Conservation (phyloP, 192 early-diverging fungal species). For the Tieghemiomyces parasiticus region DNA sequence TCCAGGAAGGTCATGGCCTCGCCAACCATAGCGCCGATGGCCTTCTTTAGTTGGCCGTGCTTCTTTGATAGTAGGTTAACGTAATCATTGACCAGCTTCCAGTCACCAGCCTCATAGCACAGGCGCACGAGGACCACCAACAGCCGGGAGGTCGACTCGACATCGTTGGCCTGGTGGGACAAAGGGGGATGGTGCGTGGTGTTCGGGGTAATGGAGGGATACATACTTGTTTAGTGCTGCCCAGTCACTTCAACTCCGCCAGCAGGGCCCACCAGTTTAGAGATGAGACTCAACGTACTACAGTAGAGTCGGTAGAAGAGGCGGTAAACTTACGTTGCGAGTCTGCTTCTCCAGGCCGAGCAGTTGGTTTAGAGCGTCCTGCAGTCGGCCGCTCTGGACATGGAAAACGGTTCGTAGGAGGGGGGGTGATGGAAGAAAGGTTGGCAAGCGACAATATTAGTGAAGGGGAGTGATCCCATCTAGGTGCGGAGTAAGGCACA, state of each 20-base stretch:
- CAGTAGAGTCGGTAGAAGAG: too few species aligned
- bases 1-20: constrained; percentile 82
- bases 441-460: not conserved
- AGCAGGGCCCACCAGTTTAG: too few species aligned
- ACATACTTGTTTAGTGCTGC: too few species aligned
- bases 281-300: too few species aligned
- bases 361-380: constrained; percentile 79
- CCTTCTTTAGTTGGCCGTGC: constrained; percentile 90
- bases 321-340: constrained; percentile 66
- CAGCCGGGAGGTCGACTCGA: constrained; percentile 75
- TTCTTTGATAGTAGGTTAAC: constrained; percentile 90
- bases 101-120: constrained; percentile 56
- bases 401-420: not conserved
- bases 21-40: constrained; percentile 91
- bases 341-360: constrained; percentile 89
- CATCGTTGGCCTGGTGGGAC: too few species aligned
- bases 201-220: too few species aligned
- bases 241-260: too few species aligned
- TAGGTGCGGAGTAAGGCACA: not conserved
- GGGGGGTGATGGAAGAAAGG: not conserved
- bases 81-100: constrained; percentile 84
- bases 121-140: constrained; percentile 66
- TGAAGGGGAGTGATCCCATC: not conserved
- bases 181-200: too few species aligned
- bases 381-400: constrained; percentile 45